Conservation (phyloP, 768 basidiomycete species). For the Collybiopsis luxurians region DNA sequence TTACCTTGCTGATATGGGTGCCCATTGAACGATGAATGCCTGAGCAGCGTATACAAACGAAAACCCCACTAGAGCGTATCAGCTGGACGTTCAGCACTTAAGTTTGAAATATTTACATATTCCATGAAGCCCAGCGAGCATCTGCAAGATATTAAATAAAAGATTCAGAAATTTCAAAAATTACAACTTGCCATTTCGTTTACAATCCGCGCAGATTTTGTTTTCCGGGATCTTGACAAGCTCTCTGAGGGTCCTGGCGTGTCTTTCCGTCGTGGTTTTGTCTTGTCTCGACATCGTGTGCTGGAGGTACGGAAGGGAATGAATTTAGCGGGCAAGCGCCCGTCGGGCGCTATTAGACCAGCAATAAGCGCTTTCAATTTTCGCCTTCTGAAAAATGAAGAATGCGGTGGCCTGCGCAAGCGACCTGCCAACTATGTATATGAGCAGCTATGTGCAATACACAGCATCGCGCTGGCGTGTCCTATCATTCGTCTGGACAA, state of each 20-base stretch:
- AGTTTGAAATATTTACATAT: constrained; percentile 56
- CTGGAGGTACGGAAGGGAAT: background rate
- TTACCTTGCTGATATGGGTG: constrained; percentile 96
- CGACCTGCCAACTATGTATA: too few relatives aligned
- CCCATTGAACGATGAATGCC: constrained; percentile 98
- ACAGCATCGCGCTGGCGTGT: too few relatives aligned
- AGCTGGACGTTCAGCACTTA: constrained; percentile 3
- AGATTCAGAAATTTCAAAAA: background rate
- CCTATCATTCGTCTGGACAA: too few relatives aligned
- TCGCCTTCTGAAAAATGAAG: too few relatives aligned
- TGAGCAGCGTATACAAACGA: constrained; percentile 95
- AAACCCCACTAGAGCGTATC: constrained; percentile 80
- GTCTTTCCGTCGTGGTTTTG: constrained; percentile 80
- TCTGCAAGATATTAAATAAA: constrained; percentile 44
- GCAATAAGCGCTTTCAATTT: background rate
- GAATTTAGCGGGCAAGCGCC: background rate
- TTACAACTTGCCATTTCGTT: constrained; percentile 75
- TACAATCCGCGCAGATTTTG: constrained; percentile 95
- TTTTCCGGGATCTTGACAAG: constrained; percentile 89
- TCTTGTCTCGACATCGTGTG: constrained; percentile 59
- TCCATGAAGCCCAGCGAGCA: constrained; percentile 98
- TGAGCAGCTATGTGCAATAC: too few relatives aligned
- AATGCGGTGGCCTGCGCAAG: too few relatives aligned
- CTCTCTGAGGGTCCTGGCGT: constrained; percentile 77
- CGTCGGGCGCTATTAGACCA: background rate